Percentiles rank a stretch among this genome's conserved stretches.
phyloP scores from a whole-genome alignment of 1,284 basidiomycete species.

The Leucoagaricus sp. region DNA sequence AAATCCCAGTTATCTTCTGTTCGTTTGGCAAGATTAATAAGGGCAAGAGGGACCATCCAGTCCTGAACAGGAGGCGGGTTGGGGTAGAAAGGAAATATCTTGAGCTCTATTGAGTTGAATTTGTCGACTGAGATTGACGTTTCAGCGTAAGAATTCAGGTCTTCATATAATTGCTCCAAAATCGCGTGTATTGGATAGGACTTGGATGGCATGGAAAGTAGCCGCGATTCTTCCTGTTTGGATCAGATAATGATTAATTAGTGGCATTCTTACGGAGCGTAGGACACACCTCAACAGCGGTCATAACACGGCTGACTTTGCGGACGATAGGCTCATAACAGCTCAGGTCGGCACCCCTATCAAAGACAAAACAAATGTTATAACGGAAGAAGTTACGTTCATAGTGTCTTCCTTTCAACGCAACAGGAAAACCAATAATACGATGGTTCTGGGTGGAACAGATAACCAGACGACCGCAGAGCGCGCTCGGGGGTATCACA shows the following conservation, averaged over 20 bases:
- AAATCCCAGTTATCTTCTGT: constrained; percentile 96
- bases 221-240: constrained; percentile 82
- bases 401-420: constrained; percentile 63
- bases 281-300: constrained; percentile 82
- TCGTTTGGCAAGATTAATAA: constrained; percentile 82
- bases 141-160: constrained; percentile 96
- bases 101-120: constrained; percentile 92
- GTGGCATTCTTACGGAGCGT: background rate
- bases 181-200: constrained; percentile 80
- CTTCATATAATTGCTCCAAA: constrained; percentile 96
- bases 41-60: constrained; percentile 93
- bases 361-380: constrained; percentile 97
- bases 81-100: constrained; percentile 95
- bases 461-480: constrained; percentile 89
- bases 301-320: constrained; percentile 90
- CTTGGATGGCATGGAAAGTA: constrained; percentile 78
- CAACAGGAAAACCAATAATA: constrained; percentile 88
- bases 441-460: constrained; percentile 74
- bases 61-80: constrained; percentile 90
- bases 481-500: constrained; percentile 85
- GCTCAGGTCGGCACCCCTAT: constrained; percentile 83
- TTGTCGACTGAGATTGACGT: constrained; percentile 88
- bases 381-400: constrained; percentile 90
- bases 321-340: constrained; percentile 96
- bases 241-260: background rate